A percentile compares a stretch with the other conserved stretches of the same genome.
phyloP scores from a whole-genome alignment of 2,329 filamentous ascomycete species.

The Chaetomium sp. region DNA sequence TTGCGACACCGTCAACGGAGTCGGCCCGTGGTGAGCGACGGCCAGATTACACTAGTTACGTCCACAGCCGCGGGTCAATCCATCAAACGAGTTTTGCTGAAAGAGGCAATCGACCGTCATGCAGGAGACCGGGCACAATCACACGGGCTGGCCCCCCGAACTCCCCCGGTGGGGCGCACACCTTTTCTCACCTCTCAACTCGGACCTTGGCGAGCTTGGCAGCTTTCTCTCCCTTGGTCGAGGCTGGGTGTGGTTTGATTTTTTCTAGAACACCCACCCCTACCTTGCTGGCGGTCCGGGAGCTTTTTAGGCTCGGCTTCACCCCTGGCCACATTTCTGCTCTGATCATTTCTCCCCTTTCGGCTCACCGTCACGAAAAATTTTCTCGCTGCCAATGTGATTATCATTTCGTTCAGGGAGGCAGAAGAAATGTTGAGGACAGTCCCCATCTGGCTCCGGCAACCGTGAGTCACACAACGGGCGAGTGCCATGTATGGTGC shows the following conservation, averaged over 20 bases:
- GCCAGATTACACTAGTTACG: conserved; percentile 41
- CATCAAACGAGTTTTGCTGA: conserved; percentile 29
- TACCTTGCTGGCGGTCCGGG: conserved; percentile 24
- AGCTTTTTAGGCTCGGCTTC: conserved; percentile 22
- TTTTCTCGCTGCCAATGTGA: conserved; percentile 29
- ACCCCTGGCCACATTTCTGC: conserved; percentile 25
- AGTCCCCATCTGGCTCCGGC: conserved; percentile 1
- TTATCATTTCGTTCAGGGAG: conserved; percentile 20
- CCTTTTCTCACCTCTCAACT: conserved; percentile 28
- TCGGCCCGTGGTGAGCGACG: conserved; percentile 28
- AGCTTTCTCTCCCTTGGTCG: conserved; percentile 9
- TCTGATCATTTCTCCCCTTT: conserved; percentile 31
- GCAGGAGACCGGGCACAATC: conserved; percentile 27
- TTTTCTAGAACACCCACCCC: conserved; percentile 33
- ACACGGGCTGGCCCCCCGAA: conserved; percentile 26
- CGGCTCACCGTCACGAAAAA: conserved; percentile 35
- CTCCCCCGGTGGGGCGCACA: conserved; percentile 26
- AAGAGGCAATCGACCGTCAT: conserved; percentile 27
- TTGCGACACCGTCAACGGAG: conserved; percentile 30
- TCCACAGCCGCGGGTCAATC: conserved; percentile 43
- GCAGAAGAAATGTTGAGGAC: conserved; percentile 15
- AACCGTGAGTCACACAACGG: conserved; percentile 33
- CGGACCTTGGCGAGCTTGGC: conserved; percentile 29
- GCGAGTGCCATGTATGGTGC: conserved; percentile 22
- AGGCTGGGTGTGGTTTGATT: conserved; percentile 17